Conservation (phyloP, 352 stramenopile species). For the Hyphochytrium catenoides region DNA sequence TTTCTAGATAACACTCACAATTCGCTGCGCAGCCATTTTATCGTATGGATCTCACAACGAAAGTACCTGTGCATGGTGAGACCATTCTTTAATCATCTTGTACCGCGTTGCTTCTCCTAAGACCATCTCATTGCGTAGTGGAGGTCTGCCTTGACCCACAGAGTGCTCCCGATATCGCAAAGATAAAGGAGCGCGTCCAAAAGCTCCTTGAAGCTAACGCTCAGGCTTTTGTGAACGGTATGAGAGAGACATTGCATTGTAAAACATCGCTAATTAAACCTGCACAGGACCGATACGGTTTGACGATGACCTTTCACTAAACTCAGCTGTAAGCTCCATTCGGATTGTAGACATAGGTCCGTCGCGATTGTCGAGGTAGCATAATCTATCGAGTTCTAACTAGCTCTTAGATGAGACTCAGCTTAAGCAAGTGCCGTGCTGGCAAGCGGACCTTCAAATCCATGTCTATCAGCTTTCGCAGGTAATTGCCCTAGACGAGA, state of each 20-base stretch:
- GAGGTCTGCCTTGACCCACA: slow-evolving; percentile 24
- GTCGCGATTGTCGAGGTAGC: neutral
- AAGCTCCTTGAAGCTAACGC: slow-evolving; percentile 9
- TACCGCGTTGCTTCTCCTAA: too few species aligned
- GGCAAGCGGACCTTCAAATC: slow-evolving; percentile 20
- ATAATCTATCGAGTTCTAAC: neutral
- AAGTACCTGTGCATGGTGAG: too few species aligned
- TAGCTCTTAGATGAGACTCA: slow-evolving; percentile 4
- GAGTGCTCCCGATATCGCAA: slow-evolving; percentile 17
- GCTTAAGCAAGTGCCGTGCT: slow-evolving; percentile 8
- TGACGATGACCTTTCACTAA: slow-evolving; percentile 8
- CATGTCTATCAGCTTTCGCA: slow-evolving; percentile 46
- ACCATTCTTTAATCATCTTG: too few species aligned
- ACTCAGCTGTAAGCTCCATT: slow-evolving; percentile 16
- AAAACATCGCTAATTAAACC: too few species aligned
- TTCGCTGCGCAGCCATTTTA: too few species aligned
- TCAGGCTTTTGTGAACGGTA: slow-evolving; percentile 14
- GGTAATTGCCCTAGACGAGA: slow-evolving; percentile 12
- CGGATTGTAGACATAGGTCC: slow-evolving; percentile 19
- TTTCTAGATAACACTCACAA: too few species aligned
- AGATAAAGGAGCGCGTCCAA: slow-evolving; percentile 11
- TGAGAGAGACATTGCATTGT: slow-evolving; percentile 2
- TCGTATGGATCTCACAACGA: too few species aligned
- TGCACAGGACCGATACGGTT: slow-evolving; percentile 17
- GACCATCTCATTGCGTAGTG: slow-evolving; percentile 16